Percentiles rank a stretch among this genome's conserved stretches.
phyloP scores from a whole-genome alignment of 768 basidiomycete species.

The Leucosporidium creatinivorum region DNA sequence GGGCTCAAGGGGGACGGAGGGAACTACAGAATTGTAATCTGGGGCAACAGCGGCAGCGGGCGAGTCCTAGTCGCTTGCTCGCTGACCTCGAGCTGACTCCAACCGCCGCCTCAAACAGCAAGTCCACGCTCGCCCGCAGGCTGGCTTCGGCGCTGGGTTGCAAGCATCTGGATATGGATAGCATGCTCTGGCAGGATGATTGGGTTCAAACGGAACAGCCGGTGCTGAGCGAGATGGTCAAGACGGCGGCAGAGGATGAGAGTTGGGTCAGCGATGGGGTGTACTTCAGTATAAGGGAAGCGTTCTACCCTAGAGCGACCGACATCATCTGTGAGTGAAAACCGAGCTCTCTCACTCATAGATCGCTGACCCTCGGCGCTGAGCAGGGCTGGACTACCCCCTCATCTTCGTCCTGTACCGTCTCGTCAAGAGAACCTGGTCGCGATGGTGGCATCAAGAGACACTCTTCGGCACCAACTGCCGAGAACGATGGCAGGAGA shows the following conservation, averaged over 20 bases:
- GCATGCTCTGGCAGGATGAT: background rate
- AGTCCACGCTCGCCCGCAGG: no score
- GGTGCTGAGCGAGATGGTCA: background rate
- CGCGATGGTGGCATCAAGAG: background rate
- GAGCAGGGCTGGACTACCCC: background rate
- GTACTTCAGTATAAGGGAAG: background rate
- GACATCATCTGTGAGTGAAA: background rate
- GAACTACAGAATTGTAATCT: no score
- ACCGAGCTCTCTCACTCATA: background rate
- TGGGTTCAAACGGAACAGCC: background rate
- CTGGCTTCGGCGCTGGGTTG: no score
- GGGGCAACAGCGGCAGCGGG: no score
- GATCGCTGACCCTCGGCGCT: background rate
- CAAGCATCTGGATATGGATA: background rate
- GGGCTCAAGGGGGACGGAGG: no score
- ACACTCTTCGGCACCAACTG: background rate
- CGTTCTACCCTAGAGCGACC: background rate
- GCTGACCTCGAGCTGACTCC: no score
- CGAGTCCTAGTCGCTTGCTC: no score
- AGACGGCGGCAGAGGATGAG: background rate
- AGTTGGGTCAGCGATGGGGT: background rate
- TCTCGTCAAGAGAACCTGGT: background rate
- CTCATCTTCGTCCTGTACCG: background rate
- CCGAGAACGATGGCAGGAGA: background rate
- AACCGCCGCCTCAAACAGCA: no score